These are phyloP conservation scores for Kondoa malvinella DNA, from an alignment of 768 basidiomycete species.

Conservation along the genomic window DNA sequence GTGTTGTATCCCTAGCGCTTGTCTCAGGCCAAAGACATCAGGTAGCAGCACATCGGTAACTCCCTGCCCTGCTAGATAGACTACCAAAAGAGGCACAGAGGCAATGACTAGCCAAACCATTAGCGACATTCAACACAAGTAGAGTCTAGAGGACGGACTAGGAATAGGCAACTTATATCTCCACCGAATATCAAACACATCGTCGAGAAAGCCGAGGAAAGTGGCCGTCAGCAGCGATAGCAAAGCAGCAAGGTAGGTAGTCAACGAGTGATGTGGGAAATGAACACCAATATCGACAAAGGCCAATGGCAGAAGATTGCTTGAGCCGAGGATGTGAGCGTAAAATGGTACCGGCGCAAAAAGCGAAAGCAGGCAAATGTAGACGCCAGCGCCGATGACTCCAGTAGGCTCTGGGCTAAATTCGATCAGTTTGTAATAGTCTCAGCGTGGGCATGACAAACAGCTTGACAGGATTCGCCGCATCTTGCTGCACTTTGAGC, in stretches of 20 bases:
- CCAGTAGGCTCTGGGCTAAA: conserved; percentile 82
- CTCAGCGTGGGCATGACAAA: conserved; percentile 3
- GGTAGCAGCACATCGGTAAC: conserved; percentile 89
- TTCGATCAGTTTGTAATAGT: background rate
- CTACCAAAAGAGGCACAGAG: conserved; percentile 81
- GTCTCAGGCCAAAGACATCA: conserved; percentile 46
- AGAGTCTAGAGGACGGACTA: conserved; percentile 27
- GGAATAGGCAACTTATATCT: conserved; percentile 94
- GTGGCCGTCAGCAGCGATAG: conserved; percentile 85
- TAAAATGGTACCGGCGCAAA: conserved; percentile 96
- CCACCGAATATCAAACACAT: conserved; percentile 97
- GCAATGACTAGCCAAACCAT: conserved; percentile 48
- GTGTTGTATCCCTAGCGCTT: conserved; percentile 40
- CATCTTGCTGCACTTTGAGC: conserved; percentile 48
- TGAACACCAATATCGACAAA: conserved; percentile 18
- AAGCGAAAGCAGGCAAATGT: conserved; percentile 66
- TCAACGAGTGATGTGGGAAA: conserved; percentile 46
- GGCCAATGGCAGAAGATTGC: background rate
- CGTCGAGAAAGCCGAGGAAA: conserved; percentile 85
- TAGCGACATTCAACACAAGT: background rate
- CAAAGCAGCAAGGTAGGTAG: conserved; percentile 79
- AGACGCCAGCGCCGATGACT: conserved; percentile 72
- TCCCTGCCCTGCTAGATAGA: conserved; percentile 87
- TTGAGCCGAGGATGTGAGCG: conserved; percentile 32
- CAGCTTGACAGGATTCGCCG: conserved; percentile 24